Evolutionary conservation across 1,284 basidiomycete species (phyloP).

Genomic region (Coniferiporia weirii): DNA sequence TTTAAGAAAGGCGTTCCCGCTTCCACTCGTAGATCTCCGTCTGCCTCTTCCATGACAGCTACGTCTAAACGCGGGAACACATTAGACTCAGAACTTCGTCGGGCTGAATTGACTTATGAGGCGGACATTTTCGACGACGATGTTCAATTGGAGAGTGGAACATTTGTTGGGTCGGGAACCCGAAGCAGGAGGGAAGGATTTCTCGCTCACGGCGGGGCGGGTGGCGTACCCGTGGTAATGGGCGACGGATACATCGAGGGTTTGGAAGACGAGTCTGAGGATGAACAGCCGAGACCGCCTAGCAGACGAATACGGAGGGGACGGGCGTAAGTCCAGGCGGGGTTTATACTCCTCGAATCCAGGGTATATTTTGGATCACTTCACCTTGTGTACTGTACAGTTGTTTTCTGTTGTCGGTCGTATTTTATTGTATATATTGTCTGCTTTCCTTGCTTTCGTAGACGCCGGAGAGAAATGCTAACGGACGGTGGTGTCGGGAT

Average conservation of each 20-base stretch:
- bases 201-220: conserved; percentile 67
- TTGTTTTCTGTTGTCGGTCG: background rate
- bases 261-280: conserved; percentile 27
- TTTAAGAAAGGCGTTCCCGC: background rate
- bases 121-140: conserved; percentile 32
- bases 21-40: background rate
- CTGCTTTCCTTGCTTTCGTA: too few species aligned
- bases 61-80: conserved; percentile 47
- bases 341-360: too few species aligned
- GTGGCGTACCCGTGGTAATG: conserved; percentile 62
- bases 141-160: conserved; percentile 37
- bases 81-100: conserved; percentile 59
- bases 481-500: too few species aligned
- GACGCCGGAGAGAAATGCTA: too few species aligned
- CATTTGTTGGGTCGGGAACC: conserved; percentile 48
- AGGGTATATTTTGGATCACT: background rate
- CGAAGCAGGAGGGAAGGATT: conserved; percentile 52
- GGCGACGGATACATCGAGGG: conserved; percentile 58
- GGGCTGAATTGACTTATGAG: conserved; percentile 33
- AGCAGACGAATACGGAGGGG: background rate
- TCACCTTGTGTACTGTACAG: background rate
- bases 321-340: background rate
- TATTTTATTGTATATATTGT: background rate
- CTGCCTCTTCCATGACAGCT: conserved; percentile 14
- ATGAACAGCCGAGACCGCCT: conserved; percentile 4